Evolutionary conservation across 1,139 yeast species (phyloP), one percentile per base, ranked within the genome.

Genomic region (Geotrichum aggregatum): DNA sequence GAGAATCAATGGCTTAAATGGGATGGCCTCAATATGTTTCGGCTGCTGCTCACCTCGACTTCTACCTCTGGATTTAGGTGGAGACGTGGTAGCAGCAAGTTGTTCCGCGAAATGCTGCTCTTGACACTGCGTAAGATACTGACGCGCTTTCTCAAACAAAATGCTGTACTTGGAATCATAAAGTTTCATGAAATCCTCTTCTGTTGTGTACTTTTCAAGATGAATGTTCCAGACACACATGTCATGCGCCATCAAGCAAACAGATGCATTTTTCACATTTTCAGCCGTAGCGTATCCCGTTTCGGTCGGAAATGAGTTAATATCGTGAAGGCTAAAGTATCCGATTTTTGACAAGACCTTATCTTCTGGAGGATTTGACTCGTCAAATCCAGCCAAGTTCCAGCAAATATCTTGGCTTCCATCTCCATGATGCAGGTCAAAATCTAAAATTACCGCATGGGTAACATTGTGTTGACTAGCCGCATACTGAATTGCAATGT

Each of bases 361-460:
- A 3, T 50, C 47, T 11, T 33, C 28, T 22, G 38, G n/a, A 26
- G 13, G 24, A 1, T 24, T 38, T 14, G 35, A 10, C 14, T 73
- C 75, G 53, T 78, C 80, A 59, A 80, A 76, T 0, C 87, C 87
- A 0, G 87, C 86, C 59, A 86, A 73, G 61, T 83, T 84, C 91
- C 92, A 87, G 60, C 94, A 83, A 26, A 87, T 84, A 66, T 87
- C 95, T 63, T 87, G 96, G 4, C 87, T 79, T 3, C 96, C 96
- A 67, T 87, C 96, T n/a, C 96, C 96, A 63, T 87, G 96, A 64
- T 87, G 96, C 49, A 87, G 73, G 67, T 87, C 96, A 57, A 87
- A 84, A 66, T 87, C 96, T 35, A 87, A 71, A 26, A 87, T 84
- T 0, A 85, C 92, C 16, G 89, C 89, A 67, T 87, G 95, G 0